A percentile compares a stretch with the other conserved stretches of the same genome.
These are phyloP conservation scores for Suillus lakei DNA, from an alignment of 768 basidiomycete genomes.

Conservation along the genomic window DNA sequence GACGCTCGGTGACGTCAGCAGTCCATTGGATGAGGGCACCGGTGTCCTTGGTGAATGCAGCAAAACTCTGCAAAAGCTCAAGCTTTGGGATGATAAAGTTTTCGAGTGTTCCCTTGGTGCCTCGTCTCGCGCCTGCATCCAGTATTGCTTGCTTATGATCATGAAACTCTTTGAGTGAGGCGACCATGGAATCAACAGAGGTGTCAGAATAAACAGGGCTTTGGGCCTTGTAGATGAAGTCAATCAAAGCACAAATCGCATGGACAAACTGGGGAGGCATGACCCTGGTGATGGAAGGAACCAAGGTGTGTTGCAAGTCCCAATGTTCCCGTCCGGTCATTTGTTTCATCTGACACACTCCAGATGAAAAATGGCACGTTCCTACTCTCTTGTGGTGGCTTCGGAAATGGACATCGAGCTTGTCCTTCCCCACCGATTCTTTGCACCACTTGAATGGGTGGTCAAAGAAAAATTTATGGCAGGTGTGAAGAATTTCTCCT, in stretches of 20 bases:
- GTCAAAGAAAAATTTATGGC: conserved; percentile 19
- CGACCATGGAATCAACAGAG: too few species aligned
- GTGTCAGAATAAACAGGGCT: too few species aligned
- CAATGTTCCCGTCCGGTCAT: conserved; percentile 45
- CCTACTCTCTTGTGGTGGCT: conserved; percentile 22
- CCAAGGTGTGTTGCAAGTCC: conserved; percentile 37
- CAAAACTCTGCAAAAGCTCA: too few species aligned
- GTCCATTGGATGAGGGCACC: neutral
- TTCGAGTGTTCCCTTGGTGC: too few species aligned
- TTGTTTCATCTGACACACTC: conserved; percentile 45
- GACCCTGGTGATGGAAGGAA: too few species aligned
- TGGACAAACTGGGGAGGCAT: too few species aligned
- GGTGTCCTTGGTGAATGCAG: too few species aligned
- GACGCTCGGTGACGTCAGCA: neutral
- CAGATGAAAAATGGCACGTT: conserved; percentile 42
- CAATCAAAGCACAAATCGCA: too few species aligned
- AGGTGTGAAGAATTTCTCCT: conserved; percentile 15
- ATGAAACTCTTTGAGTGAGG: neutral
- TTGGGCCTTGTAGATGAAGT: too few species aligned
- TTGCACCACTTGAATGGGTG: conserved; percentile 20
- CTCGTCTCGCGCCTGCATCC: neutral
- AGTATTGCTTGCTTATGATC: neutral
- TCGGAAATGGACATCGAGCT: conserved; percentile 4
- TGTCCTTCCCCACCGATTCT: neutral
- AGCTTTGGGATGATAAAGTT: too few species aligned